Evolutionary conservation across 345 rosid species (phyloP), one percentile per base, ranked within the genome.

Genomic region (Capsella bursapastoris): DNA sequence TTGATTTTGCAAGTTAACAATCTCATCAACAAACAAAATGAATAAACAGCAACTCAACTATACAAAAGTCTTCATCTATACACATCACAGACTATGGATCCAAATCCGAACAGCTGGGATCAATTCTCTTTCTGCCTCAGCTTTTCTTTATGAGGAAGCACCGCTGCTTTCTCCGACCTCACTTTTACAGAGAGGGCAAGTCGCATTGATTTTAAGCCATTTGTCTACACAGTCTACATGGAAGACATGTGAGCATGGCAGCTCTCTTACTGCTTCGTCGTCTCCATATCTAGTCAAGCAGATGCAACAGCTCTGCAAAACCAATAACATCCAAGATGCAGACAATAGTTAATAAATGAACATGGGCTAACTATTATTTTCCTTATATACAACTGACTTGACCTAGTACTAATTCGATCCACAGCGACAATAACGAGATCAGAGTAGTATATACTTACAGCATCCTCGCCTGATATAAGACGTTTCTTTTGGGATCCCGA

Each of bases 381-480:
- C 45, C 15, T 1, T 1, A 40, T 2, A 7, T 22, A 43, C 61
- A 25, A 48, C 4, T 37, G 25, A n/a, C 29, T 7, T 31, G 37
- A 35, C 16, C 43, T 40, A 40, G 56, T 4, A 45, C 25, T 45
- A 10, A 18, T 34, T 34, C 29, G 2, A 45, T 35, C 35, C 37
- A 68, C 44, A 25, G 56, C 6, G 29, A 41, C 28, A 50, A 15
- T 58, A 47, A 51, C 40, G 44, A 29, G 28, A 72, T 66, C 5
- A 12, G 37, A 64, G 59, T 64, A 6, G 58, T 8, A 29, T 51
- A 22, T 49, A 81, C 93, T 86, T 87, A 92, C 97, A 0, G 97
- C 96, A 88, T 92, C 97, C 86, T 92, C 97, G 43, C 86, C 92
- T 11, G 93, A 84, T 57, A 92, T 89, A 16, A 71, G 47, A 14